Evolutionary conservation across 2,329 filamentous ascomycete genomes (phyloP).

Genomic region (Gyromitra esculenta): DNA sequence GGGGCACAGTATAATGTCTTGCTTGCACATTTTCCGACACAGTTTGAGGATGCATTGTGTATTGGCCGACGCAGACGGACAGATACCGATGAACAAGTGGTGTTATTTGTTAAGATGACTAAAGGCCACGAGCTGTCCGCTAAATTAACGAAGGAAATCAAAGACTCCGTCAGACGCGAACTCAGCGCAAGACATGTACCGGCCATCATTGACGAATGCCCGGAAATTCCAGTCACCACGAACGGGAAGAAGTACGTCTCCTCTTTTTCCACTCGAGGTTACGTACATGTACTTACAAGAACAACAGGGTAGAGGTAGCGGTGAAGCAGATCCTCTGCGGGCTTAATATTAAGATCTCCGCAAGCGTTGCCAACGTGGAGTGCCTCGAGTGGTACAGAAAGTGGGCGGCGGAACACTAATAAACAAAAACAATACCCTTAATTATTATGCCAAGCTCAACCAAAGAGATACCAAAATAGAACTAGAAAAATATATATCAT

Average conservation of each 20-base stretch:
- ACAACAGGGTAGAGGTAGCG: slow-evolving; percentile 81
- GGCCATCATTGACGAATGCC: slow-evolving; percentile 80
- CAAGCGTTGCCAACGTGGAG: slow-evolving; percentile 90
- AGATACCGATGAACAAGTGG: slow-evolving; percentile 85
- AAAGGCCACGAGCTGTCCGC: slow-evolving; percentile 67
- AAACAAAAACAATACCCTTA: slow-evolving; percentile 3
- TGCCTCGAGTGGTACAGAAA: slow-evolving; percentile 86
- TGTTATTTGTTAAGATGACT: slow-evolving; percentile 83
- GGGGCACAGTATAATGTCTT: slow-evolving; percentile 73
- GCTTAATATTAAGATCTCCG: slow-evolving; percentile 84
- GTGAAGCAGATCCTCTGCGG: slow-evolving; percentile 97
- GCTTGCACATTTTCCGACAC: slow-evolving; percentile 78
- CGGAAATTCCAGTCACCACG: slow-evolving; percentile 87
- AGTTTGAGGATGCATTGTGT: slow-evolving; percentile 87
- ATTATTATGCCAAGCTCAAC: slow-evolving; percentile 14
- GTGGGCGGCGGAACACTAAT: slow-evolving; percentile 72
- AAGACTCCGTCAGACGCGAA: slow-evolving; percentile 75
- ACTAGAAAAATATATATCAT: slow-evolving; percentile 26
- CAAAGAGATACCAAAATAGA: slow-evolving; percentile 16
- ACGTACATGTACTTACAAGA: slow-evolving; percentile 41
- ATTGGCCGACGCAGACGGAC: slow-evolving; percentile 77
- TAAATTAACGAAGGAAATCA: slow-evolving; percentile 72
- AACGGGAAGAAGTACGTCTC: slow-evolving; percentile 93
- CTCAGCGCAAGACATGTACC: slow-evolving; percentile 91
- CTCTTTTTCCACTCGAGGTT: neutral